Evolutionary conservation across 495 filamentous ascomycete species (phyloP), one percentile per base, ranked within the genome.

Genomic region (Neurospora intermedia): DNA sequence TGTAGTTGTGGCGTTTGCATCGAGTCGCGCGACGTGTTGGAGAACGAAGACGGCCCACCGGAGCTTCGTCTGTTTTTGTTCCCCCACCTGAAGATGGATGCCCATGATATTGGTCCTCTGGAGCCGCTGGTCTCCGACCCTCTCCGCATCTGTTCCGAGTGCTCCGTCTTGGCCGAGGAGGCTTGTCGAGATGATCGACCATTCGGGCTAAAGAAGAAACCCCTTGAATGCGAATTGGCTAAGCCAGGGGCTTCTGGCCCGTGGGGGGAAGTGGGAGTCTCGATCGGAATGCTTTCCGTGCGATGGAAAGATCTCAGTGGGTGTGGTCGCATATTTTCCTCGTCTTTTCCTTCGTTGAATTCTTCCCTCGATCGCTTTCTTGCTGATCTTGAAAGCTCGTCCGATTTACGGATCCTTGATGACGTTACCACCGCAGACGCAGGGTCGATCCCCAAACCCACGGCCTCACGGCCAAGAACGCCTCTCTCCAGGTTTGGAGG

Each of bases 1-100:
- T 66, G 54, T 8, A 77, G 75, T 43, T 80, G 84, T 4, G 71
- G 71, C 31, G 74, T 73, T 40, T 76, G 81, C 85, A 88, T 86
- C 3, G 93, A 96, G 77, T 97, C 94, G 76, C 93, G 87, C 13
- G 94, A 97, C 4, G 93, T 92, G 74, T 96, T 96, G 31, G 93
- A 94, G 76, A 94, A 92, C 10, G 87, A 88, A 23, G 86, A 84
- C 35, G 81, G 91, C 27, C 84, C 86, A 62, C 88, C 88, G 5
- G 85, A 88, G 69, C 87, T 89, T 9, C 82, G 85, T 70, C 85
- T 87, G 79, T 89, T 91, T 73, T 73, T 88, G 76, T 62, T 87
- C 84, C 71, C 82, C 84, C 93, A 91, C 72, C 87, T 88, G 83
- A 97, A 96, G 23, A 96, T 88, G 0, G 91, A 90, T 7, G 89